Evolutionary conservation across 306 rosid genomes (phyloP).

Genomic region (Hippophae tibetana): DNA sequence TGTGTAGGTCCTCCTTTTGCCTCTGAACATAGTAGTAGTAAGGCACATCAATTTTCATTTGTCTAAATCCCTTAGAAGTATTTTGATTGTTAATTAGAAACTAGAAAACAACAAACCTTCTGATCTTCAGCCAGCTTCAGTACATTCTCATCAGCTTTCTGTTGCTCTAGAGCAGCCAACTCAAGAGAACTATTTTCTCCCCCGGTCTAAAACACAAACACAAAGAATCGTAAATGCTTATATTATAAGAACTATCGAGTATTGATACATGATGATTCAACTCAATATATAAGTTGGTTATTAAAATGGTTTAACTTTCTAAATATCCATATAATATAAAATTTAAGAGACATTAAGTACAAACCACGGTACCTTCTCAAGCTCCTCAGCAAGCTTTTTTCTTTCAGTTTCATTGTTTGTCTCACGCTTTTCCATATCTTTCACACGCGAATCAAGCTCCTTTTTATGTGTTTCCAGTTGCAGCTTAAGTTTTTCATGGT

Average conservation of each 20-base stretch:
- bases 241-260: neutral
- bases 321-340: neutral
- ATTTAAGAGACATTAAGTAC: slow-evolving; percentile 23
- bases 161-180: slow-evolving; percentile 79
- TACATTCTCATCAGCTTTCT: slow-evolving; percentile 62
- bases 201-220: slow-evolving; percentile 44
- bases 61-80: slow-evolving; percentile 16
- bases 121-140: slow-evolving; percentile 89
- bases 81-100: slow-evolving; percentile 12
- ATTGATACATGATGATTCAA: too few species aligned
- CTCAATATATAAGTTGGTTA: too few species aligned
- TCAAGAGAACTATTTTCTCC: slow-evolving; percentile 60
- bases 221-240: slow-evolving; percentile 6
- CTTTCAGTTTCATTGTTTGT: slow-evolving; percentile 63
- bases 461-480: slow-evolving; percentile 64
- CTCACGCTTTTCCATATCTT: slow-evolving; percentile 71
- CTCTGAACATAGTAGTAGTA: slow-evolving; percentile 48
- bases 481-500: slow-evolving; percentile 59
- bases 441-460: slow-evolving; percentile 48
- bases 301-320: too few species aligned
- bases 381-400: slow-evolving; percentile 55
- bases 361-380: slow-evolving; percentile 46
- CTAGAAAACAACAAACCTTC: slow-evolving; percentile 34
- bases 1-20: slow-evolving; percentile 69
- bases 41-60: slow-evolving; percentile 21